Conservation (phyloP, 2,329 filamentous ascomycete genomes). For the Hypoxylon sp. region DNA sequence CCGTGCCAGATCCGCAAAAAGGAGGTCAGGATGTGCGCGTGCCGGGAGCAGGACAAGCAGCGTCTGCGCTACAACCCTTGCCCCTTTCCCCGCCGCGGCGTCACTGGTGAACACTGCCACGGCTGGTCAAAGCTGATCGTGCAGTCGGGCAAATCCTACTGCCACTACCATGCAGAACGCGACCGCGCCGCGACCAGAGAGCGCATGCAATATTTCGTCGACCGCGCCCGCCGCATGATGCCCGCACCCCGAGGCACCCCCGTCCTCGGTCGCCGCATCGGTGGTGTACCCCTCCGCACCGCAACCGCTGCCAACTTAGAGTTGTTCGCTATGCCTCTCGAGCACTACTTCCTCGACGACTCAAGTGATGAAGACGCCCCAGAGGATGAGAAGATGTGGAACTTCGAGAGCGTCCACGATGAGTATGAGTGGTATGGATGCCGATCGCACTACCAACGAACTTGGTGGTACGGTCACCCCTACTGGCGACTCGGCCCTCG, state of each 20-base stretch:
- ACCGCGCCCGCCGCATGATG: not conserved
- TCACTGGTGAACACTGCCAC: slow-evolving; percentile 2
- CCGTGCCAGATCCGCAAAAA: slow-evolving; percentile 40
- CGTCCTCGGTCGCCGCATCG: slow-evolving; percentile 9
- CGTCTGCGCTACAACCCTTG: not conserved
- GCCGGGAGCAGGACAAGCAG: not conserved
- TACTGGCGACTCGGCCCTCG: slow-evolving; percentile 1
- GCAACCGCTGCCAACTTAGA: not conserved
- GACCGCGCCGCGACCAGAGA: not conserved
- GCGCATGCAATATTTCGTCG: not conserved
- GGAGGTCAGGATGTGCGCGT: not conserved
- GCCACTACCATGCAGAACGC: slow-evolving; percentile 22
- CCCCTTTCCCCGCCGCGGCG: not conserved
- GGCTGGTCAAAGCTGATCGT: not conserved
- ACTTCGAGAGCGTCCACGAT: not conserved
- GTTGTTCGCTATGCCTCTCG: not conserved
- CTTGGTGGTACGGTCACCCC: not conserved
- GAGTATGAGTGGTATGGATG: not conserved
- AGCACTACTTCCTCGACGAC: not conserved
- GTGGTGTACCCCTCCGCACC: not conserved
- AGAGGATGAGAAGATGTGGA: slow-evolving; percentile 1
- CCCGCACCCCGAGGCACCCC: not conserved
- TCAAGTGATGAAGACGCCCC: slow-evolving; percentile 7
- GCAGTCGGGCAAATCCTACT: slow-evolving; percentile 22
- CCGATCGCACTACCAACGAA: not conserved